Base-by-base conservation (phyloP, 495 filamentous ascomycete genomes). In the Penicillium arizonense region DNA sequence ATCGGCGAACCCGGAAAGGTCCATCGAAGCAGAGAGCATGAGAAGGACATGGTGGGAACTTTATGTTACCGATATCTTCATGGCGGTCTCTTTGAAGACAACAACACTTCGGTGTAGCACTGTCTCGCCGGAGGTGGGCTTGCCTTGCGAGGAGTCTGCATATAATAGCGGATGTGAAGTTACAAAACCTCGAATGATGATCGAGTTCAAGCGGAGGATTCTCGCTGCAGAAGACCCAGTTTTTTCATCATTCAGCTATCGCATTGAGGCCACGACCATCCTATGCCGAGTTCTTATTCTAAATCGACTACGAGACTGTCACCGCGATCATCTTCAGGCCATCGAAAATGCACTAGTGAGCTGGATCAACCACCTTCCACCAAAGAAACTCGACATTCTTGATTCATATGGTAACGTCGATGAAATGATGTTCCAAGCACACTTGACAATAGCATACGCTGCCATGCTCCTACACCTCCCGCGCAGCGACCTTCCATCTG, bases 341-440 rank as follows among this genome's bases (percentile, higher is more conserved):
- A 71, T 73, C 5, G 70, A 72, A 33, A 76, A 76, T 55, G 72
- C 73, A 12, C 64, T 76, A 7, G 68, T 72, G 23, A 75, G 73
- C 59, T 76, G 73, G 73, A 59, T 66, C 35, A 73, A 76, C 53
- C 72, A 75, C 47, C 52, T 76, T 6, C 73, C 73, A 0, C 47
- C 67, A 9, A 65, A 62, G 39, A 76, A 76, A 38, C 50, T 69
- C 20, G 73, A 75, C 37, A 68, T 76, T 34, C 67, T 76, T n/a
- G 72, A 76, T 50, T 61, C 61, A 16, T 75, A 75, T 42, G 73
- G 73, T 6, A 71, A 67, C 35, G 68, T 77, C 13, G 74, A 77
- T 36, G 74, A 77, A 47, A 77, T 77, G 68, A 63, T 77, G 53
- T 74, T 77, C 37, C 72, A 75, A 42, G 72, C 74, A 7, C 74